Evolutionary conservation across 1,139 yeast genomes (phyloP).

Genomic region (Zygoascus hellenicus): DNA sequence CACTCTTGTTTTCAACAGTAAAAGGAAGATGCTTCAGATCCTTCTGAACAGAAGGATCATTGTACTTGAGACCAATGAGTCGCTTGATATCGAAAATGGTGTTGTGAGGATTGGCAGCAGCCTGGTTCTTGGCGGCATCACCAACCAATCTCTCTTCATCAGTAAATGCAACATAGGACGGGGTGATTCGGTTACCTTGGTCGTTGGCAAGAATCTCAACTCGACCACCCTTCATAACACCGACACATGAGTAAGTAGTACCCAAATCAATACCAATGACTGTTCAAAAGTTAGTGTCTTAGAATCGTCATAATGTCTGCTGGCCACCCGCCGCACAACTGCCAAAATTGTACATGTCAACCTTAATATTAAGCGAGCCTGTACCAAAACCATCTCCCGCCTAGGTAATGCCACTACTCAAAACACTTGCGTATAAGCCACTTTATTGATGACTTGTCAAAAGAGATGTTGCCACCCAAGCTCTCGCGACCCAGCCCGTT

Average conservation of each 20-base stretch:
- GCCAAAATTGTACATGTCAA: neutral
- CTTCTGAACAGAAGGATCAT: constrained; percentile 70
- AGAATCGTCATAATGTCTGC: neutral
- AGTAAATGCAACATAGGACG: constrained; percentile 83
- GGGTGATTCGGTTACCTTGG: constrained; percentile 94
- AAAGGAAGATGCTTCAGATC: constrained; percentile 82
- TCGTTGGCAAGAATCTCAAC: constrained; percentile 92
- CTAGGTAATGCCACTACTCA: neutral
- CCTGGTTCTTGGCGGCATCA: constrained; percentile 93
- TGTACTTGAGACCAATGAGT: constrained; percentile 72
- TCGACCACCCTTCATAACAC: constrained; percentile 86
- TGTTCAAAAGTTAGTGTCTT: constrained; percentile 9
- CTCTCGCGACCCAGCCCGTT: too few species aligned
- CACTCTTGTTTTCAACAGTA: constrained; percentile 57
- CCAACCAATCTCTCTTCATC: constrained; percentile 86
- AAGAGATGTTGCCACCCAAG: too few species aligned
- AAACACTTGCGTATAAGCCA: neutral
- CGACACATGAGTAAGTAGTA: constrained; percentile 89
- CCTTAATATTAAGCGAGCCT: constrained; percentile 6
- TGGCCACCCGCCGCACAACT: neutral
- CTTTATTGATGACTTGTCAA: neutral
- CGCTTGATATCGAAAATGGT: constrained; percentile 84
- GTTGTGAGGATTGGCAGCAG: constrained; percentile 71
- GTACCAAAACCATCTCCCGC: neutral
- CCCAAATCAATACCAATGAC: constrained; percentile 87